A percentile compares a stretch with the other conserved stretches of the same genome.
phyloP scores from a whole-genome alignment of 257 asterid genomes.

The Salvia hispanica region DNA sequence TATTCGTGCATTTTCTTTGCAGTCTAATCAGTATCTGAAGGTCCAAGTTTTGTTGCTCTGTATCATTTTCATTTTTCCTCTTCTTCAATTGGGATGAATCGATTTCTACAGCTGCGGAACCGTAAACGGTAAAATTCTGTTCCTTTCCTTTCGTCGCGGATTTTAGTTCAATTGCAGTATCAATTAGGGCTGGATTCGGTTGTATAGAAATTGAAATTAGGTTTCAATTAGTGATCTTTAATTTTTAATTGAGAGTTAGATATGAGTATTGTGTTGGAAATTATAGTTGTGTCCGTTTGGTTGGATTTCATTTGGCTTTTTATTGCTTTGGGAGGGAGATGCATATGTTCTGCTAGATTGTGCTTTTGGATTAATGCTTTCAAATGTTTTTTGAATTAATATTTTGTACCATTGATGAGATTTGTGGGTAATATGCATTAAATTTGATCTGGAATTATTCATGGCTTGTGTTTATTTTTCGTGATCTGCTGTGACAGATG shows the following conservation, averaged over 20 bases:
- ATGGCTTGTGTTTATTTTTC: constrained; percentile 10
- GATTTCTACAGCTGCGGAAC: constrained; percentile 15
- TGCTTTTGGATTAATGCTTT: constrained; percentile 1
- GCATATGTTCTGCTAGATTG: neutral
- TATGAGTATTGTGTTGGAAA: neutral
- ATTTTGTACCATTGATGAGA: neutral
- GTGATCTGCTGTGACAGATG: neutral
- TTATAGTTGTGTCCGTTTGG: neutral
- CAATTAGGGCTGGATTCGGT: constrained; percentile 35
- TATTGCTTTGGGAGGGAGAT: neutral
- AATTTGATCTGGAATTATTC: neutral
- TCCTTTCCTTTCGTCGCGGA: neutral
- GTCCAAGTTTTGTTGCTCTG: constrained; percentile 9
- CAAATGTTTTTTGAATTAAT: neutral
- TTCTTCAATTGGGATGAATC: neutral
- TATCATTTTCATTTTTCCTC: neutral
- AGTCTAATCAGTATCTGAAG: constrained; percentile 29
- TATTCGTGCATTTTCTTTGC: constrained; percentile 4
- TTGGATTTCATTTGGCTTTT: neutral
- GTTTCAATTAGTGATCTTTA: neutral
- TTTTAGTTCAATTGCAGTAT: constrained; percentile 1
- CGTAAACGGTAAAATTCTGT: constrained; percentile 22
- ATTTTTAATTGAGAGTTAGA: neutral
- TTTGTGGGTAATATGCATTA: neutral
- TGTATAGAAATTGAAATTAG: neutral